These are phyloP conservation scores for Meyerozyma carpophila DNA, from an alignment of 1,139 yeast genomes.

Conservation along the genomic window DNA sequence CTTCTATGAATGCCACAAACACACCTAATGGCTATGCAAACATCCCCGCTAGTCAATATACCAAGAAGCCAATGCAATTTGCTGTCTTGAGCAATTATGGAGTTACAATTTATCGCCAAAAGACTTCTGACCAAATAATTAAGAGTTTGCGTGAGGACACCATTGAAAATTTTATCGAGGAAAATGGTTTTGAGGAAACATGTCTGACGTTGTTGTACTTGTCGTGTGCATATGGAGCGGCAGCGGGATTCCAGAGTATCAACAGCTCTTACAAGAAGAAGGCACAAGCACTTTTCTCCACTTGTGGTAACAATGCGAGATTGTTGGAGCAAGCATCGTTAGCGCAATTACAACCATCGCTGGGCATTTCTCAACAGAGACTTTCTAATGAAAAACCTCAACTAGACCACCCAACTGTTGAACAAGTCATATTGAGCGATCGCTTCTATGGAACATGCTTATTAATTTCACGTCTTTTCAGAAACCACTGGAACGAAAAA, in stretches of 20 bases:
- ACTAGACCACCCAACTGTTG: slow-evolving; percentile 37
- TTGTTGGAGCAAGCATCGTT: slow-evolving; percentile 22
- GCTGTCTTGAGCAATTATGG: slow-evolving; percentile 82
- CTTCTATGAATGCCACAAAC: slow-evolving; percentile 64
- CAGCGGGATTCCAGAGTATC: slow-evolving; percentile 31
- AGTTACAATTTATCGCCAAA: slow-evolving; percentile 66
- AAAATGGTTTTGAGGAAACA: slow-evolving; percentile 60
- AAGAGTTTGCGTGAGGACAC: slow-evolving; percentile 61
- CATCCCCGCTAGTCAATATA: slow-evolving; percentile 79
- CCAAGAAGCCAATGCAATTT: slow-evolving; percentile 55
- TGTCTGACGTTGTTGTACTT: slow-evolving; percentile 83
- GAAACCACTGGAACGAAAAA: slow-evolving; percentile 71
- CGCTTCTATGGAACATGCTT: slow-evolving; percentile 89
- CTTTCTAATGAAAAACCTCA: slow-evolving; percentile 70
- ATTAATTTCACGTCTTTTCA: slow-evolving; percentile 68
- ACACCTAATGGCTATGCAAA: slow-evolving; percentile 79
- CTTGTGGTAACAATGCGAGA: slow-evolving; percentile 52
- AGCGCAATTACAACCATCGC: slow-evolving; percentile 10
- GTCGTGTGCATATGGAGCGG: slow-evolving; percentile 60
- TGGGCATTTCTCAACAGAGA: slow-evolving; percentile 59
- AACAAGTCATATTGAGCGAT: slow-evolving; percentile 82
- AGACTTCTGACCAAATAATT: slow-evolving; percentile 75
- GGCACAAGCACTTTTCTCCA: slow-evolving; percentile 48
- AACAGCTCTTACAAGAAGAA: slow-evolving; percentile 43
- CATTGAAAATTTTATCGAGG: slow-evolving; percentile 43